Evolutionary conservation across 257 asterid species (phyloP).

Genomic region (Dorcoceras hygrometricum): DNA sequence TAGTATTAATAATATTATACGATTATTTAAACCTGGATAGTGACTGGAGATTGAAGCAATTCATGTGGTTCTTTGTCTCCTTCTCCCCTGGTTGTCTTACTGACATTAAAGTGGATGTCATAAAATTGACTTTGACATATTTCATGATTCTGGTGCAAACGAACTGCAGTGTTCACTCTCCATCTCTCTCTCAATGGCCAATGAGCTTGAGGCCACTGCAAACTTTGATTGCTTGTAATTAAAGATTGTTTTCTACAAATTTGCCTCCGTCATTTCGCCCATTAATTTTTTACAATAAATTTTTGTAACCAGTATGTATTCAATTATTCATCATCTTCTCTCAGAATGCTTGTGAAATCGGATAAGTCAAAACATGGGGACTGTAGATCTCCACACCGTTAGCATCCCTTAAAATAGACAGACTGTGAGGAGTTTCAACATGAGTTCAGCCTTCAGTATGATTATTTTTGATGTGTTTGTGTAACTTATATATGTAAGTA

Average conservation of each 20-base stretch:
- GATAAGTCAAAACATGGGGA: too few relatives aligned
- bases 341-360: too few relatives aligned
- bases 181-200: background rate
- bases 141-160: background rate
- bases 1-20: background rate
- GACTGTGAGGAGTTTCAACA: background rate
- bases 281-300: too few relatives aligned
- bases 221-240: background rate
- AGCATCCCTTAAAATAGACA: background rate
- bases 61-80: constrained; percentile 1
- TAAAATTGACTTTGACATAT: background rate
- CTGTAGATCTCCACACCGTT: too few relatives aligned
- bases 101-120: too few relatives aligned
- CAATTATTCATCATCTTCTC: too few relatives aligned
- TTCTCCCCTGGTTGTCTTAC: background rate
- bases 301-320: too few relatives aligned
- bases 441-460: background rate
- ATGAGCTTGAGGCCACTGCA: background rate
- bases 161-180: background rate
- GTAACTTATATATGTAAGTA: background rate
- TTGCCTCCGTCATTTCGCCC: background rate
- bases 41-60: background rate
- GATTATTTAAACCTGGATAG: constrained; percentile 1
- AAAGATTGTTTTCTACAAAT: background rate
- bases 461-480: background rate